phyloP scores from a whole-genome alignment of 2,329 filamentous ascomycete species.

The Aotearoamyces nothofagi region DNA sequence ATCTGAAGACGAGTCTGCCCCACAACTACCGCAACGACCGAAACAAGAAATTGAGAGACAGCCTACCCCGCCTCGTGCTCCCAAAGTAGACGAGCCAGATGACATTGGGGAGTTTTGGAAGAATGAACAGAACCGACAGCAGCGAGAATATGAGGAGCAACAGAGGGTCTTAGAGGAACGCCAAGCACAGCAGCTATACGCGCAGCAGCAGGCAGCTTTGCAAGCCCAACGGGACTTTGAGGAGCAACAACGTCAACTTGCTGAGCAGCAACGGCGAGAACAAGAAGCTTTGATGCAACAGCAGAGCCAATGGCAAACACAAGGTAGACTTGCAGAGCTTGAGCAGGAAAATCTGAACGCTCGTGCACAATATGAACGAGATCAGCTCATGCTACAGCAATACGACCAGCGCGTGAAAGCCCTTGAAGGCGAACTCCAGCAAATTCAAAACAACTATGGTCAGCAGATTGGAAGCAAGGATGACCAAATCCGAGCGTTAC shows the following conservation, averaged over 20 bases:
- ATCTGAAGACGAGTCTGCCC: slow-evolving; percentile 69
- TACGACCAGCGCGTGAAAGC: slow-evolving; percentile 93
- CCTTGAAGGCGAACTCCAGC: slow-evolving; percentile 70
- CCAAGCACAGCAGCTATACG: slow-evolving; percentile 64
- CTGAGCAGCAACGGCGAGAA: slow-evolving; percentile 79
- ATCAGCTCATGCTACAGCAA: slow-evolving; percentile 92
- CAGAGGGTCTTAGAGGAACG: slow-evolving; percentile 79
- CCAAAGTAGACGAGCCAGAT: slow-evolving; percentile 67
- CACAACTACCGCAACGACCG: slow-evolving; percentile 66
- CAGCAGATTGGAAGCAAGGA: slow-evolving; percentile 84
- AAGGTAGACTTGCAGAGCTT: slow-evolving; percentile 87
- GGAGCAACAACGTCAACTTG: slow-evolving; percentile 75
- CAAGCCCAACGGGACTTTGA: slow-evolving; percentile 93
- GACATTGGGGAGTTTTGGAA: slow-evolving; percentile 99
- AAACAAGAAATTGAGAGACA: slow-evolving; percentile 57
- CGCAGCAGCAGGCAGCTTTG: slow-evolving; percentile 68
- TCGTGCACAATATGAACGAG: slow-evolving; percentile 87
- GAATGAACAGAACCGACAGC: slow-evolving; percentile 76
- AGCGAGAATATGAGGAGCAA: slow-evolving; percentile 89
- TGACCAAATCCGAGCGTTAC: slow-evolving; percentile 81
- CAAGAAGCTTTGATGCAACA: slow-evolving; percentile 82
- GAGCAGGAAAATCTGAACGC: slow-evolving; percentile 93
- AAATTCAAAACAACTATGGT: slow-evolving; percentile 68
- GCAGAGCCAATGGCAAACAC: slow-evolving; percentile 85
- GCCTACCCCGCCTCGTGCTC: slow-evolving; percentile 52